A percentile compares a stretch with the other conserved stretches of the same genome.
These are phyloP conservation scores for Flaveria linearis DNA, from an alignment of 129 eudicot species.

Conservation along the genomic window DNA sequence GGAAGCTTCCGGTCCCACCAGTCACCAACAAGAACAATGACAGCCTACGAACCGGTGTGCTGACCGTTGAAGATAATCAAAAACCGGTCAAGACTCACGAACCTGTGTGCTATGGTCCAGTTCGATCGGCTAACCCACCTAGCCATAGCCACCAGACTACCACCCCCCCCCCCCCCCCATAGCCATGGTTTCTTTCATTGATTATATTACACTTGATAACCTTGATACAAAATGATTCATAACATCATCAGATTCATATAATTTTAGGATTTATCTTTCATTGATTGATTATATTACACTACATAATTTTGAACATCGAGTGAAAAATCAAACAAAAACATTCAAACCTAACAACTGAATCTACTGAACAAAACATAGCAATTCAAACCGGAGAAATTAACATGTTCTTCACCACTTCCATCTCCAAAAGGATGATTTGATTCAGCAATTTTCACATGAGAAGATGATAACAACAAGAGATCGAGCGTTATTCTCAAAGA, in stretches of 20 bases:
- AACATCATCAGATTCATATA: not conserved
- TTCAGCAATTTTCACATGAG: conserved; percentile 16
- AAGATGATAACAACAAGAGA: conserved; percentile 12
- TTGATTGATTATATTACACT: conserved; percentile 27
- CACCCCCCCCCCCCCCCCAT: too few relatives aligned
- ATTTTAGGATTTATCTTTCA: not conserved
- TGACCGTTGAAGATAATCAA: not conserved
- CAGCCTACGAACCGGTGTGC: conserved; percentile 35
- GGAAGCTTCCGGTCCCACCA: conserved; percentile 21
- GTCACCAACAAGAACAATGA: conserved; percentile 28
- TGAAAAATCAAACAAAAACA: conserved; percentile 10
- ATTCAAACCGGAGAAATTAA: conserved; percentile 5
- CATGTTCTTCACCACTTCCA: conserved; percentile 2
- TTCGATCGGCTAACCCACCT: not conserved
- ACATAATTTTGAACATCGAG: conserved; percentile 6
- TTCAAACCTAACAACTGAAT: conserved; percentile 30
- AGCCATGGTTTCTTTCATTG: too few relatives aligned
- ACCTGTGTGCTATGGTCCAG: not conserved
- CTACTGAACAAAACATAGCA: conserved; percentile 15
- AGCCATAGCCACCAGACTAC: not conserved
- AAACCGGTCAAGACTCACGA: not conserved
- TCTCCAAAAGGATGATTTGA: conserved; percentile 14
- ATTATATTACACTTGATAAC: too few relatives aligned
- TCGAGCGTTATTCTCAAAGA: conserved; percentile 14
- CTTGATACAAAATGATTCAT: not conserved